Base-by-base conservation (phyloP, 2,329 filamentous ascomycete species). In the Keithomyces neogunnii region DNA sequence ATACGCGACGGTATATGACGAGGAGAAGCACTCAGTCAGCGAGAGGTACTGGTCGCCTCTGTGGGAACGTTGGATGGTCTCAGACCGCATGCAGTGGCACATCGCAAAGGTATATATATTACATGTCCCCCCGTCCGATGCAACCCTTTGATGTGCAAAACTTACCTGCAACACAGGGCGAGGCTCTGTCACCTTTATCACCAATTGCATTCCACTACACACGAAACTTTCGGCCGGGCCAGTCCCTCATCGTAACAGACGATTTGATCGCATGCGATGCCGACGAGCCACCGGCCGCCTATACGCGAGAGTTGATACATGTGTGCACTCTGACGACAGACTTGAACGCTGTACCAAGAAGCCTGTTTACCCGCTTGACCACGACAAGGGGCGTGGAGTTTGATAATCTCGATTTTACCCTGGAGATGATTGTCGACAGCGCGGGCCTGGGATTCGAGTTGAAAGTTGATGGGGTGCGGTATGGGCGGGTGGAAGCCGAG, bases 171-270 rank as follows among this genome's bases (percentile, higher is more conserved):
- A 10, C 3, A 1, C 56, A 87, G 83, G 86, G 85, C 52, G 86
- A 89, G 58, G 80, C 86, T 38, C 78, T 91, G 38, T 89, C 85
- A 6, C 84, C 87, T n/a, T 72, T 82, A 1, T 76, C 80, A 1
- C 87, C 88, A 0, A 85, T 91, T 53, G 86, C 85, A 2, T 91
- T 92, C 69, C 87, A 91, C 72, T 92, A 91, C 69, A 91, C 88
- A 3, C 84, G 88, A 55, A 92, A 91, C 67, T 92, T 92, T 70
- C 81, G 86, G 1, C 86, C 86, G 0, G 84, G 85, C 0, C 88
- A 91, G 66, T 87, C 84, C 0, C 77, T 90, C 5, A 69, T 89
- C 3, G 88, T 92, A 5, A 87, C 88, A 48, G 88, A 92, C 66
- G 87, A 92, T 60, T 72, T 92, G 38, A 88, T 91, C 54, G 86